These are phyloP conservation scores for Oidiodendron maius DNA, from an alignment of 495 filamentous ascomycete species.

Conservation along the genomic window DNA sequence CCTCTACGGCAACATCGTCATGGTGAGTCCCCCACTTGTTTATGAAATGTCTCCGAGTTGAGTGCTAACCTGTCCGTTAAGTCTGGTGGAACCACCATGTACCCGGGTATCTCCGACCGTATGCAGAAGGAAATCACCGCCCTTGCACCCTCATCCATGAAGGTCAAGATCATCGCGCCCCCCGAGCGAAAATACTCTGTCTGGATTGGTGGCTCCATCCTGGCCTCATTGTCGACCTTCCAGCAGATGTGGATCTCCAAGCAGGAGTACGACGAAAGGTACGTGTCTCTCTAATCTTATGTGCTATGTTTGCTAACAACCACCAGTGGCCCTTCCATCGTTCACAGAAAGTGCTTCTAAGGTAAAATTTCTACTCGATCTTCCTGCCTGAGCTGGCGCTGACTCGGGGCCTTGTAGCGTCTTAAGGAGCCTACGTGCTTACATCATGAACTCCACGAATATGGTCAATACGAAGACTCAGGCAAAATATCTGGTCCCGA, in stretches of 20 bases:
- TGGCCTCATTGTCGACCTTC: conserved; percentile 99
- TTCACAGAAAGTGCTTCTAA: conserved; percentile 99
- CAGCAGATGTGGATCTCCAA: conserved; percentile 99
- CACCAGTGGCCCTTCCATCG: conserved; percentile 97
- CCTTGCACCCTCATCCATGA: conserved; percentile 97
- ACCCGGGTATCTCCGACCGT: conserved; percentile 99
- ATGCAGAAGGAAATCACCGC: conserved; percentile 99
- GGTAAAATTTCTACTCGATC: conserved; percentile 32
- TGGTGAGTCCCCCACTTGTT: conserved; percentile 75
- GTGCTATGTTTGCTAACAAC: no score
- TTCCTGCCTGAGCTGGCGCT: not conserved
- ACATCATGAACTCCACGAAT: conserved; percentile 27
- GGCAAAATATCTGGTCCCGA: conserved; percentile 16
- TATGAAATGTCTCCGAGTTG: not conserved
- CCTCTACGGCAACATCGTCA: conserved; percentile 99
- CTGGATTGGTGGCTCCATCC: conserved; percentile 99
- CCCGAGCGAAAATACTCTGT: conserved; percentile 99
- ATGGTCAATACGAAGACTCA: conserved; percentile 25
- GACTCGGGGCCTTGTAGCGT: conserved; percentile 4
- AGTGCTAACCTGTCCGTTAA: conserved; percentile 35
- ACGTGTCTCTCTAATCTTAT: no score
- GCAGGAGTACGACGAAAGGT: conserved; percentile 99
- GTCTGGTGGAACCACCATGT: conserved; percentile 98
- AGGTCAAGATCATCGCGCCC: conserved; percentile 97
- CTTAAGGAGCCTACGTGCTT: conserved; percentile 16